Evolutionary conservation across 805 yeast genomes (phyloP), one percentile per base, ranked within the genome.

Genomic region (Cyberlindnera subsufficiens): DNA sequence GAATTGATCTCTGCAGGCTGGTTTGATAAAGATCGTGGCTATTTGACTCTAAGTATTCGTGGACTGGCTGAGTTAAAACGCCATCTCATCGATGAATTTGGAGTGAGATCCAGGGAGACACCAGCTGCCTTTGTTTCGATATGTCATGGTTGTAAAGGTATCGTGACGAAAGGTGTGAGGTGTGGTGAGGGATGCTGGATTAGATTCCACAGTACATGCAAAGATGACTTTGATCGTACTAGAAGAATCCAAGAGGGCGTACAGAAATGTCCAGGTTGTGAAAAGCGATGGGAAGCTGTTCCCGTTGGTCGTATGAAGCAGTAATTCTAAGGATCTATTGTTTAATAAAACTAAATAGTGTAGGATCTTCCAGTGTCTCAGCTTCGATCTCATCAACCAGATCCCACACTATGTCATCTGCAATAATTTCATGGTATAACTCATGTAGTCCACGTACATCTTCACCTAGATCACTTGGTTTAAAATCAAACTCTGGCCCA

Each of bases 361-460:
- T 36, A 13, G 45, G 42, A 15, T 43, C 46, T 31, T 55, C 84
- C 39, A 79, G 57, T 46, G 68, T 73, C 39, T 71, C 75, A 29
- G 78, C 82, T 44, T 84, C 90, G 0, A 85, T 74, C 61, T 93
- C 96, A 58, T 93, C 97, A 4, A 91, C 56, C 3, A 89, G 58
- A 63, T 93, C 99, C 78, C 83, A 82, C 2, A 78, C 79, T 50
- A 84, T 75, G 50, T 88, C 96, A 49, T 88, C 96, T 2, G 87
- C 80, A 7, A 90, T 77, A 42, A 69, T 73, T 51, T 85, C 88
- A 14, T 74, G 72, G 54, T 80, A 88, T 27, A 91, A 61, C 35
- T 75, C 77, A 45, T 74, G 62, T 35, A 86, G 68, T 0, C 84
- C 73, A 38, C 70, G 69, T 1, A 80, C 72, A 2, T 44, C 58